Percentiles rank a stretch among this genome's conserved stretches.
Evolutionary conservation across 164 flowering plant species (phyloP).

Genomic region (Sextonia rubra): DNA sequence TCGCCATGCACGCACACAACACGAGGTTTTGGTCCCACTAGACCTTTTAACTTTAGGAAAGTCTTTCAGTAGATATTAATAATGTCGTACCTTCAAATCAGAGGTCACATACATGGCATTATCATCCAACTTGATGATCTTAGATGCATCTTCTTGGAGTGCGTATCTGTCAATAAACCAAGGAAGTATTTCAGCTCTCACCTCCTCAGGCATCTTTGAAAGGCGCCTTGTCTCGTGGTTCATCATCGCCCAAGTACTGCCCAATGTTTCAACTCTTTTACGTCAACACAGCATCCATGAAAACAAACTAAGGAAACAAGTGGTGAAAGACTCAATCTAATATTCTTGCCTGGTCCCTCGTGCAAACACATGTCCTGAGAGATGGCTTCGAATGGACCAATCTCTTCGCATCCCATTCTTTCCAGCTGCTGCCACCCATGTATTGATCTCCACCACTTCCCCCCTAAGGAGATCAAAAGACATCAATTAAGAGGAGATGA

Average conservation of each 20-base stretch:
- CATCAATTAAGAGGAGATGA: background rate
- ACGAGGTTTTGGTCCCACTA: too few relatives aligned
- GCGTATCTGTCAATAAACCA: slow-evolving; percentile 61
- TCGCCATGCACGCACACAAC: too few relatives aligned
- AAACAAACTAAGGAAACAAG: background rate
- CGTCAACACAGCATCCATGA: background rate
- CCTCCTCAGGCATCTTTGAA: slow-evolving; percentile 78
- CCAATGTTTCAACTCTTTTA: slow-evolving; percentile 8
- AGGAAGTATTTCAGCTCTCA: slow-evolving; percentile 61
- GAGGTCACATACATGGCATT: slow-evolving; percentile 42
- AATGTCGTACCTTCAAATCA: slow-evolving; percentile 46
- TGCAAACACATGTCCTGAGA: slow-evolving; percentile 38
- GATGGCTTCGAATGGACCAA: slow-evolving; percentile 48
- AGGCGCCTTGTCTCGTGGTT: slow-evolving; percentile 65
- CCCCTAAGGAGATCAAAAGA: slow-evolving; percentile 39
- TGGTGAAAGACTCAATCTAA: background rate
- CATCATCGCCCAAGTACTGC: slow-evolving; percentile 91
- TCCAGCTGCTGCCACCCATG: slow-evolving; percentile 61
- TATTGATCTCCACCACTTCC: slow-evolving; percentile 52
- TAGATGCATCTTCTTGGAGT: slow-evolving; percentile 38
- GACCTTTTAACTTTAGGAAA: background rate
- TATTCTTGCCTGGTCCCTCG: slow-evolving; percentile 43
- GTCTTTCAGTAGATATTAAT: background rate
- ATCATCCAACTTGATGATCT: slow-evolving; percentile 47
- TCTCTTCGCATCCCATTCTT: slow-evolving; percentile 61